Conservation (phyloP, 208 protist genomes). For the Blastocrithidia nonstop region DNA sequence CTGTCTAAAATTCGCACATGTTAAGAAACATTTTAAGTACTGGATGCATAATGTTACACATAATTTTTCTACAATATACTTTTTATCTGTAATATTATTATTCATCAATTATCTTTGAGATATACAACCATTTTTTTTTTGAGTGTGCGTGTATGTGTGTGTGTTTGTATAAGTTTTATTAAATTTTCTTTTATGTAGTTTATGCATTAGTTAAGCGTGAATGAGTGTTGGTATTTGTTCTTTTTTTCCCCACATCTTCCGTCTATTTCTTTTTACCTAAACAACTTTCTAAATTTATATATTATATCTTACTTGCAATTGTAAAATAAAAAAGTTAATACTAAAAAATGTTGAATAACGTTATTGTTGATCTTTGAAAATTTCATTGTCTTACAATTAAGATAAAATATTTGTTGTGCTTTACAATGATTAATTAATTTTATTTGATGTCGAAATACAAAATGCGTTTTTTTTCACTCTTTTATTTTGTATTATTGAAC, state of each 20-base stretch:
- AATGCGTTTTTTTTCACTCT: conserved; percentile 1
- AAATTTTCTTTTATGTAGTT: conserved; percentile 4
- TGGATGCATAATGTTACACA: too few species aligned
- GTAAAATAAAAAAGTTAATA: too few species aligned
- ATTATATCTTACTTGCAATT: not conserved
- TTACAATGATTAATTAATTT: too few species aligned
- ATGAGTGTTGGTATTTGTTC: not conserved
- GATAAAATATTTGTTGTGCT: too few species aligned
- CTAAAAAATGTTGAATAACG: too few species aligned
- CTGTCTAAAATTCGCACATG: too few species aligned
- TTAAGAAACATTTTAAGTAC: too few species aligned
- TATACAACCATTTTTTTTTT: not conserved
- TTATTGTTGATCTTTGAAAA: too few species aligned
- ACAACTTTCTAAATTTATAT: not conserved
- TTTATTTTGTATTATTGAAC: conserved; percentile 8
- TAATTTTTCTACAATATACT: too few species aligned
- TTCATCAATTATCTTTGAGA: conserved; percentile 4
- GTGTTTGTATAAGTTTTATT: too few species aligned
- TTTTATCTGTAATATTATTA: conserved; percentile 4
- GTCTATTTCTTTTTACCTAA: conserved; percentile 7
- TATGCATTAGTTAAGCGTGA: not conserved
- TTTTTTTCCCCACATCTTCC: conserved; percentile 1
- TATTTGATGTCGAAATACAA: not conserved
- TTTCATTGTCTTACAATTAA: too few species aligned
- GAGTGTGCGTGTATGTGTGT: too few species aligned